A percentile compares a stretch with the other conserved stretches of the same genome.
phyloP scores from a whole-genome alignment of 2,329 filamentous ascomycete genomes.

The Fusarium torulosum region DNA sequence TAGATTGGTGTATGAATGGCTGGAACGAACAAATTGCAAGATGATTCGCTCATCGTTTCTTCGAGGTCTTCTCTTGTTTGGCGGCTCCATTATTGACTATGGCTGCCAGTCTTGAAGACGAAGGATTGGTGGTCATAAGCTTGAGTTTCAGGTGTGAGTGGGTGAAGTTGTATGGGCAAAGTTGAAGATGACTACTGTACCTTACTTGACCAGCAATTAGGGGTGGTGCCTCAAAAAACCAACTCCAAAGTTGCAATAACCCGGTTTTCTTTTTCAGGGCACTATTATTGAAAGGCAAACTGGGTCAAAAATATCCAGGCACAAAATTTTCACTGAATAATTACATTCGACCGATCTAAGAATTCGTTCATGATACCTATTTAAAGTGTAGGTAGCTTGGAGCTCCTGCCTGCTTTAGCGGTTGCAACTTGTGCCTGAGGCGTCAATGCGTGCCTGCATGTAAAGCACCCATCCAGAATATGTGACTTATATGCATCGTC shows the following conservation, averaged over 20 bases:
- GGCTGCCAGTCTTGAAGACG: slow-evolving; percentile 1
- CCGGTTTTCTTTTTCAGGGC: background rate
- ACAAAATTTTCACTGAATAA: background rate
- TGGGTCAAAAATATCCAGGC: background rate
- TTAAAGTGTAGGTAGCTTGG: background rate
- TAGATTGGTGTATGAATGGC: slow-evolving; percentile 1
- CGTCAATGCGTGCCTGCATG: slow-evolving; percentile 8
- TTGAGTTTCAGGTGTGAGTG: slow-evolving; percentile 30
- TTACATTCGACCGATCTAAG: background rate
- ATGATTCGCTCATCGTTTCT: slow-evolving; percentile 76
- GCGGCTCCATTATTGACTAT: slow-evolving; percentile 49
- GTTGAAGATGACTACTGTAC: background rate
- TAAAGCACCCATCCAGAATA: background rate
- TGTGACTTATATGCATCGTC: slow-evolving; percentile 24
- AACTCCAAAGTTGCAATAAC: background rate
- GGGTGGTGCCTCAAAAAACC: background rate
- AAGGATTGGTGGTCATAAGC: slow-evolving; percentile 16
- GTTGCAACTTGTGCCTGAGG: slow-evolving; percentile 33
- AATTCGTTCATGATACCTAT: background rate
- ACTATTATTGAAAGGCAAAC: background rate
- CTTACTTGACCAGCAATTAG: background rate
- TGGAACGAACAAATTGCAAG: slow-evolving; percentile 80
- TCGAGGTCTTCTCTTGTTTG: slow-evolving; percentile 53
- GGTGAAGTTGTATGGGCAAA: background rate
- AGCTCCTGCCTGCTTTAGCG: slow-evolving; percentile 3